Evolutionary conservation across 2,329 filamentous ascomycete species (phyloP), one percentile per base, ranked within the genome.

Genomic region (Aureobasidium zeae): DNA sequence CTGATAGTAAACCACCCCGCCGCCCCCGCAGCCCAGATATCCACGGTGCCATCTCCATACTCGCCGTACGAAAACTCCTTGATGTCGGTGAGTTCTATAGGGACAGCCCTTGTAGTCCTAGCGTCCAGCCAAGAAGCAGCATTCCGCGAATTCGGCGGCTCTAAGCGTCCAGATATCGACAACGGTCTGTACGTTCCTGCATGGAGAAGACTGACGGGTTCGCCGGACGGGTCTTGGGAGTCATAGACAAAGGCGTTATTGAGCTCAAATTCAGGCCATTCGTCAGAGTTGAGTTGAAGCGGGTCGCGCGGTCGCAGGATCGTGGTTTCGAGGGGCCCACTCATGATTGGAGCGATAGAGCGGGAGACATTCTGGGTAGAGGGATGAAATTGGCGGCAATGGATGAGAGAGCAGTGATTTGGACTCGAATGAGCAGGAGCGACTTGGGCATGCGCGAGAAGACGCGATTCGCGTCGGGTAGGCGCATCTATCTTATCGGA

Each of bases 1-100:
- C 66, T 66, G 30, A 86, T 70, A 54, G 80, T 74, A 56, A 77
- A 85, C 79, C 81, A 86, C 32, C 80, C 81, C 10, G 77, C 72
- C 43, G 67, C 59, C 26, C 78, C 78, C 21, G 70, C 67, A 1
- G 80, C 77, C 82, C 82, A 86, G 21, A 83, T 65, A n/a, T 74
- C 67, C 3, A 74, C 68, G 13, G 68, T 65, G 0, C 69, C 70
- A 38, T 74, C 70, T 22, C 81, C 75, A 10, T 77, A 62, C 49
- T 69, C 61, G 12, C 66, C 69, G 50, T 70, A 72, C 3, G 68
- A 62, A 51, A 65, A 71, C 29, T 60, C 62, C 6, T 58, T 61
- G 4, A 73, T 68, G 24, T 69, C 63, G n/a, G 65, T 61, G 41
- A 84, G 67, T 50, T 81, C 73, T 48, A 83, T 68, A 31, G 60